A percentile compares a stretch with the other conserved stretches of the same genome.
Conservation (phyloP, 2,329 filamentous ascomycete genomes). For the Cyanodermella asteris region DNA sequence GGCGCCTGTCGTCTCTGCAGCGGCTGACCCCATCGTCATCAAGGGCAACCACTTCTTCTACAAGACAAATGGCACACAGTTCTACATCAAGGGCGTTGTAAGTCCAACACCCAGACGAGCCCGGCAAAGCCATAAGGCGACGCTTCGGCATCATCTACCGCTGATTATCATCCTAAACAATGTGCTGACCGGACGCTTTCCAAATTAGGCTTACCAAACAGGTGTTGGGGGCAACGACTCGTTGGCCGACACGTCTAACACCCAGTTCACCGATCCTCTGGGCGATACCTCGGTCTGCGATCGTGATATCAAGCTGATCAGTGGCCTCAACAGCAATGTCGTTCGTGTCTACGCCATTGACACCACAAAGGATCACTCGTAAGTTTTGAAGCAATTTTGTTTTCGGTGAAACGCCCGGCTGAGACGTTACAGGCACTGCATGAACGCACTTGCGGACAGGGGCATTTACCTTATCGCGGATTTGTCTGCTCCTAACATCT, state of each 20-base stretch:
- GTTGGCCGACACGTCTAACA: constrained; percentile 30
- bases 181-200: too few species aligned
- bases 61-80: constrained; percentile 55
- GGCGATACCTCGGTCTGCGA: constrained; percentile 48
- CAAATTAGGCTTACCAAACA: too few species aligned
- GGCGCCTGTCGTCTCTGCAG: constrained; percentile 18
- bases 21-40: constrained; percentile 33
- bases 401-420: too few species aligned
- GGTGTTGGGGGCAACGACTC: constrained; percentile 35
- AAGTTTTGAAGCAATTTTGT: too few species aligned
- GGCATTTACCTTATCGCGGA: constrained; percentile 94
- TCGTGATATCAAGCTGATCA: constrained; percentile 66
- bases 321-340: constrained; percentile 64
- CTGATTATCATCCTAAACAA: too few species aligned
- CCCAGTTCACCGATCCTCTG: constrained; percentile 78
- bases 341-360: constrained; percentile 92
- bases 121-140: too few species aligned
- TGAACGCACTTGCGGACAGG: constrained; percentile 57
- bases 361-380: constrained; percentile 52
- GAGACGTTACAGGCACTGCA: too few species aligned
- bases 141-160: too few species aligned
- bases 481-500: constrained; percentile 56
- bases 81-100: too few species aligned
- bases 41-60: constrained; percentile 85
- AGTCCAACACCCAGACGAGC: too few species aligned